These are phyloP conservation scores for Blastocystis hominis DNA, from an alignment of 352 stramenopile species.

Conservation along the genomic window DNA sequence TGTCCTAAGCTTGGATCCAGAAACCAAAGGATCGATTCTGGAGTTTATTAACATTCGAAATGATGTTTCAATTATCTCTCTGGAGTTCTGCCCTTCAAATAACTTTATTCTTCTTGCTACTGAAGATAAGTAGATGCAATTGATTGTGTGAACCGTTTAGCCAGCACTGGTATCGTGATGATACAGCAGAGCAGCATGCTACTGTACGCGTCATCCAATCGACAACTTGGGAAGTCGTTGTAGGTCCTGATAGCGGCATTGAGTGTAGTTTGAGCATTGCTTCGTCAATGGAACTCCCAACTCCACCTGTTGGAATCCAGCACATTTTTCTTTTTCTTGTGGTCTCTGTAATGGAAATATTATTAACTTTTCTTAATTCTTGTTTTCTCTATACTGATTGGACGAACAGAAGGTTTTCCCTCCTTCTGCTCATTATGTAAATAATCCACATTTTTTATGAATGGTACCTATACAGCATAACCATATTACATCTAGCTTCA, in stretches of 20 bases:
- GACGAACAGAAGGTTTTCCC: not conserved
- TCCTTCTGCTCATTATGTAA: not conserved
- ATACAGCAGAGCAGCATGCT: not conserved
- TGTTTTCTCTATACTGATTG: not conserved
- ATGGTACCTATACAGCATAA: too few species aligned
- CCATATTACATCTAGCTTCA: not conserved
- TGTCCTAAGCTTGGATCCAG: slow-evolving; percentile 12
- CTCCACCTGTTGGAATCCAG: not conserved
- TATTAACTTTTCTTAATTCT: not conserved
- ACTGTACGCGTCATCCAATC: not conserved
- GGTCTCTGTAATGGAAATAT: slow-evolving; percentile 18
- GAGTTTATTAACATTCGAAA: slow-evolving; percentile 53
- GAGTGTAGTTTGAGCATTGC: not conserved
- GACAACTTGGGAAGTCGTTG: not conserved
- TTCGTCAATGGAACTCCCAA: not conserved
- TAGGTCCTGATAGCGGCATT: not conserved
- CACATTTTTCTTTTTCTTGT: slow-evolving; percentile 4
- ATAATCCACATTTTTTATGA: too few species aligned
- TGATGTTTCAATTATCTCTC: not conserved
- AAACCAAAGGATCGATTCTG: slow-evolving; percentile 19
- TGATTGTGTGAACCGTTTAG: not conserved
- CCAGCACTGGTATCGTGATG: not conserved
- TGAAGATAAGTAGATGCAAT: not conserved
- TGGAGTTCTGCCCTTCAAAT: not conserved
- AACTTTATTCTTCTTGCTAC: slow-evolving; percentile 17